A percentile compares a stretch with the other conserved stretches of the same genome.
Conservation (phyloP, 495 filamentous ascomycete species). For the Aspergillus ostianus region DNA sequence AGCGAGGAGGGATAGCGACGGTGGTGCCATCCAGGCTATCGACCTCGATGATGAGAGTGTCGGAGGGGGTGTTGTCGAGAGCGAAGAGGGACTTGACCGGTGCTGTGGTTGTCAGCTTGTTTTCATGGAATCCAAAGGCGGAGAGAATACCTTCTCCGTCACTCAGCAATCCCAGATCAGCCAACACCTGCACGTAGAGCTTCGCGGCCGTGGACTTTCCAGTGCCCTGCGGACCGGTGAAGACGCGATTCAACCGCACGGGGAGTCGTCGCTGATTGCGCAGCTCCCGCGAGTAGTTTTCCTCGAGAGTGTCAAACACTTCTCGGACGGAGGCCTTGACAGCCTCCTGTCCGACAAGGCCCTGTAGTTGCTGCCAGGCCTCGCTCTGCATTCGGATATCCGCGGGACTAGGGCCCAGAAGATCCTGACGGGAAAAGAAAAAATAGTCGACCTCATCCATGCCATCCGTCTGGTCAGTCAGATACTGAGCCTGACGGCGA, state of each 20-base stretch:
- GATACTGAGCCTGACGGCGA: slow-evolving; percentile 49
- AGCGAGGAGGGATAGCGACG: not conserved
- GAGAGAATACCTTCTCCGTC: slow-evolving; percentile 13
- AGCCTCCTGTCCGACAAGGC: slow-evolving; percentile 15
- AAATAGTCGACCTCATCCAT: slow-evolving; percentile 21
- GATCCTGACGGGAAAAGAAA: slow-evolving; percentile 21
- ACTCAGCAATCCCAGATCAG: slow-evolving; percentile 20
- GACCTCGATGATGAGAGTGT: slow-evolving; percentile 14
- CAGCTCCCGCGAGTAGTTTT: slow-evolving; percentile 21
- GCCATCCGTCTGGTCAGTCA: slow-evolving; percentile 37
- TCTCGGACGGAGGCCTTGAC: slow-evolving; percentile 17
- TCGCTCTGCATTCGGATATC: slow-evolving; percentile 10
- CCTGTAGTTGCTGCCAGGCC: slow-evolving; percentile 17
- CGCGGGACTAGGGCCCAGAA: slow-evolving; percentile 14
- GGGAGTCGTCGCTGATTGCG: slow-evolving; percentile 13
- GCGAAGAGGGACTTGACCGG: slow-evolving; percentile 6
- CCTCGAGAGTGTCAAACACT: slow-evolving; percentile 12
- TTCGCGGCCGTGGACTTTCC: slow-evolving; percentile 67
- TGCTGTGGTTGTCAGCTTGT: not conserved
- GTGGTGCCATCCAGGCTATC: slow-evolving; percentile 11
- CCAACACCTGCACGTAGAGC: slow-evolving; percentile 56
- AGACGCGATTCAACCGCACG: slow-evolving; percentile 17
- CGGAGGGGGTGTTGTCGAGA: slow-evolving; percentile 4
- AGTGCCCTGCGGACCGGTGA: slow-evolving; percentile 33
- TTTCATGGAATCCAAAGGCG: not conserved